Percentiles rank a stretch among this genome's conserved stretches.
Evolutionary conservation across 2,329 filamentous ascomycete genomes (phyloP).

Genomic region (Aureobasidium sp.): DNA sequence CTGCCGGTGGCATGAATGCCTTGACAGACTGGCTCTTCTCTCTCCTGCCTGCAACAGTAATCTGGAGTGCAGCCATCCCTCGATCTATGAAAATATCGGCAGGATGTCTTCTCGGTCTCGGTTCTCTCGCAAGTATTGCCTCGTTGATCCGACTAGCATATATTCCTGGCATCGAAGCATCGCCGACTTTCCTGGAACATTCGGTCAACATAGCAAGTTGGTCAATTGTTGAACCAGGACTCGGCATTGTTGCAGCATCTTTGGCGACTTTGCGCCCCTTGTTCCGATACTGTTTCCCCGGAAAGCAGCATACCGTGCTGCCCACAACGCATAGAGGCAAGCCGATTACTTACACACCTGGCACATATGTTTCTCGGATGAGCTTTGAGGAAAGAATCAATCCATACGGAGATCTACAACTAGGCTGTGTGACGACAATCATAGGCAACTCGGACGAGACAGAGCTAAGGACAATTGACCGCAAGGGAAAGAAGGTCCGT

Average conservation of each 20-base stretch:
- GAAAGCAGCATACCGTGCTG: neutral
- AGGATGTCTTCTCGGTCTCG: constrained; percentile 32
- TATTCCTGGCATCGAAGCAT: constrained; percentile 17
- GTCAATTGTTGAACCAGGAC: constrained; percentile 25
- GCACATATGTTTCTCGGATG: constrained; percentile 1
- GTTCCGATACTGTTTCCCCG: neutral
- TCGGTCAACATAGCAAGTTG: constrained; percentile 22
- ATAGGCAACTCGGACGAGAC: neutral
- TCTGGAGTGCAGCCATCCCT: constrained; percentile 22
- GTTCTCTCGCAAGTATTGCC: constrained; percentile 20
- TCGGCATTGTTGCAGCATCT: constrained; percentile 27
- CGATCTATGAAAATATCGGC: constrained; percentile 34
- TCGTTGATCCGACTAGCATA: constrained; percentile 20
- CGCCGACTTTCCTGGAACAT: constrained; percentile 19
- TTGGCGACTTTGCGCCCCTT: constrained; percentile 26
- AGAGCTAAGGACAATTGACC: neutral
- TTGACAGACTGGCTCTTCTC: constrained; percentile 29
- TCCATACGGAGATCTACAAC: neutral
- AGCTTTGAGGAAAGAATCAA: constrained; percentile 3
- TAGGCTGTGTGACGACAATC: neutral
- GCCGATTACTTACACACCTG: neutral
- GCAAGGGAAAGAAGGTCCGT: neutral
- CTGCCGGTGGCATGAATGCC: constrained; percentile 27
- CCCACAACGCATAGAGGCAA: neutral
- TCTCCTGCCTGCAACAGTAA: constrained; percentile 25